Evolutionary conservation across 495 filamentous ascomycete genomes (phyloP).

Genomic region (Penicillium taxi): DNA sequence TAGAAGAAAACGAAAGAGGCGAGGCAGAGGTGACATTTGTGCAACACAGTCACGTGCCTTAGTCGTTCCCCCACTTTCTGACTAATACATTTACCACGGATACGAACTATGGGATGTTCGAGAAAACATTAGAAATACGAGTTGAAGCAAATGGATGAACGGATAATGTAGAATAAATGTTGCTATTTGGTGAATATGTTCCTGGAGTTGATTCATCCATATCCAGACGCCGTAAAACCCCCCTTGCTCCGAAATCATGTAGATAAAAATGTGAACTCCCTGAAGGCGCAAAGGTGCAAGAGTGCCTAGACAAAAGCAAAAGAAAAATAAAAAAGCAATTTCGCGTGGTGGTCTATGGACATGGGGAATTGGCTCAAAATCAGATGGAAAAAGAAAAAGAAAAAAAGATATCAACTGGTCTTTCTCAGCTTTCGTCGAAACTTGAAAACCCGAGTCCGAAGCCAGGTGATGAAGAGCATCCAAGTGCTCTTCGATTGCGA

Average conservation of each 20-base stretch:
- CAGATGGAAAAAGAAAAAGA: slow-evolving; percentile 3
- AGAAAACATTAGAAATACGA: no score
- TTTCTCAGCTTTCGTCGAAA: slow-evolving; percentile 32
- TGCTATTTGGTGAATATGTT: no score
- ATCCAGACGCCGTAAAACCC: no score
- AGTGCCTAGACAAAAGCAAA: background rate
- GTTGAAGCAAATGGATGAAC: no score
- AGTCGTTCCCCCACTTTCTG: background rate
- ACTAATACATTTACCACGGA: background rate
- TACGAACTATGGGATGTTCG: background rate
- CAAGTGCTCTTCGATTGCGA: slow-evolving; percentile 37
- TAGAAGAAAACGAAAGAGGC: slow-evolving; percentile 18
- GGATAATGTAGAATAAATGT: no score
- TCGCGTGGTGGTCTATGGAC: slow-evolving; percentile 10
- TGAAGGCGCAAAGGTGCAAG: slow-evolving; percentile 8
- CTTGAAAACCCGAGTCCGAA: slow-evolving; percentile 41
- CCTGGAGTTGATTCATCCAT: no score
- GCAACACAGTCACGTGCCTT: slow-evolving; percentile 22
- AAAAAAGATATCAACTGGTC: slow-evolving; percentile 14
- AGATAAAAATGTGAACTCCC: slow-evolving; percentile 1
- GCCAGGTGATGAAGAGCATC: slow-evolving; percentile 43
- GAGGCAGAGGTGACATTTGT: slow-evolving; percentile 15
- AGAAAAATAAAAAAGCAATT: slow-evolving; percentile 5
- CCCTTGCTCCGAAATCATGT: background rate
- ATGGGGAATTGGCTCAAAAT: slow-evolving; percentile 1